Evolutionary conservation across 805 yeast species (phyloP).

Genomic region (Kuraishia ogatae): DNA sequence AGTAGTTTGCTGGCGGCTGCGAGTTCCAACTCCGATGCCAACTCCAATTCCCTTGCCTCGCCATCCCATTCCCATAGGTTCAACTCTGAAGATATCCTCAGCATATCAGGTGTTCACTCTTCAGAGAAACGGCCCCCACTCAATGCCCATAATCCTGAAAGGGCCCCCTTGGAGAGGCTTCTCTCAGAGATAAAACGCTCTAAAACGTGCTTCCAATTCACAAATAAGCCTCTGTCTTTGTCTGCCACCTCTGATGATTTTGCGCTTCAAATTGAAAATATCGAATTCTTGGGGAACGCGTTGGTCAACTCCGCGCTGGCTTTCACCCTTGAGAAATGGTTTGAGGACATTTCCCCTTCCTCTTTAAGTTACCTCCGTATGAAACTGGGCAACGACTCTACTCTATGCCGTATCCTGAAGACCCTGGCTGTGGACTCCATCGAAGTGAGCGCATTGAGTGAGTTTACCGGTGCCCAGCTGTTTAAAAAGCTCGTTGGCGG

Average conservation of each 20-base stretch:
- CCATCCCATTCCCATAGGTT: background rate
- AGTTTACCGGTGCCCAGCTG: conserved; percentile 44
- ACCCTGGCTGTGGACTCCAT: conserved; percentile 32
- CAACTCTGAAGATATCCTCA: too few relatives aligned
- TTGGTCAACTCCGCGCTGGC: conserved; percentile 47
- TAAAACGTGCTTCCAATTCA: conserved; percentile 47
- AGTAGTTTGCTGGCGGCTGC: background rate
- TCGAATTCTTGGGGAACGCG: conserved; percentile 50
- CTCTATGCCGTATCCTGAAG: conserved; percentile 35
- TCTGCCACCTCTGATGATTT: conserved; percentile 8
- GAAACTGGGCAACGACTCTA: conserved; percentile 26
- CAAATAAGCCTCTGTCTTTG: conserved; percentile 5
- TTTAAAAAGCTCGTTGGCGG: conserved; percentile 58
- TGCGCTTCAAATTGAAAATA: conserved; percentile 27
- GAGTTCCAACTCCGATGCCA: background rate
- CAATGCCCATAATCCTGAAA: background rate
- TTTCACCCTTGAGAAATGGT: conserved; percentile 56
- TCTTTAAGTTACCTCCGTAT: conserved; percentile 41
- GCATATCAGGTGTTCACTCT: background rate
- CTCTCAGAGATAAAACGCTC: conserved; percentile 49
- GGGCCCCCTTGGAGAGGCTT: conserved; percentile 22
- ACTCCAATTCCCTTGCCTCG: background rate
- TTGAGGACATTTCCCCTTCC: conserved; percentile 40
- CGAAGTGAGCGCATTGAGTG: conserved; percentile 29
- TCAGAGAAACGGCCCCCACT: background rate